Conservation (phyloP, 805 yeast genomes). For the Debaryomyces hansenii region DNA sequence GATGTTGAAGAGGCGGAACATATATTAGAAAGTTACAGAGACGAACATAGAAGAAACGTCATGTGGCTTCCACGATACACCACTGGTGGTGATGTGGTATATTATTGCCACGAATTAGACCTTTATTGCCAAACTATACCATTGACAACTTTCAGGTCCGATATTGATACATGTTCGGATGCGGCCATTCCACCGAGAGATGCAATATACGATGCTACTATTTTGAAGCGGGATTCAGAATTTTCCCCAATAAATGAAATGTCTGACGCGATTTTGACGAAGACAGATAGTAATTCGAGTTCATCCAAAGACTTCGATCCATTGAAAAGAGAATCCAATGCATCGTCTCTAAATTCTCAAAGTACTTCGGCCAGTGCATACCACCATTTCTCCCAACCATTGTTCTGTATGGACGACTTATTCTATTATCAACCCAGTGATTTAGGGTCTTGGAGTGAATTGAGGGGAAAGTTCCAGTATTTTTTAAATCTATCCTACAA, state of each 20-base stretch:
- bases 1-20: constrained; percentile 30
- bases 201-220: constrained; percentile 4
- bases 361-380: constrained; percentile 27
- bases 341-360: constrained; percentile 27
- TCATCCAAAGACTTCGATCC: constrained; percentile 20
- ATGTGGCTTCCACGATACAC: constrained; percentile 65
- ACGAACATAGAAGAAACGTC: constrained; percentile 18
- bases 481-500: constrained; percentile 50
- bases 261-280: constrained; percentile 5
- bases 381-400: constrained; percentile 44
- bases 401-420: constrained; percentile 37
- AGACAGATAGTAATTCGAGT: neutral
- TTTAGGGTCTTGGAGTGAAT: constrained; percentile 57
- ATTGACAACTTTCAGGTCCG: constrained; percentile 29
- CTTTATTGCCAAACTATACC: constrained; percentile 63
- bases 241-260: constrained; percentile 7
- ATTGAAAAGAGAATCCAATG: constrained; percentile 38
- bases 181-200: constrained; percentile 27
- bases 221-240: constrained; percentile 17
- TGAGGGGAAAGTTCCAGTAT: constrained; percentile 48
- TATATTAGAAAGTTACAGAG: constrained; percentile 21
- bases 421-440: constrained; percentile 65
- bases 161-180: constrained; percentile 15
- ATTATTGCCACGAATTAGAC: constrained; percentile 59
- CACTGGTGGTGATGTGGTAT: constrained; percentile 53